phyloP scores from a whole-genome alignment of 108 stramenopile genomes.

The Fistulifera solaris region DNA sequence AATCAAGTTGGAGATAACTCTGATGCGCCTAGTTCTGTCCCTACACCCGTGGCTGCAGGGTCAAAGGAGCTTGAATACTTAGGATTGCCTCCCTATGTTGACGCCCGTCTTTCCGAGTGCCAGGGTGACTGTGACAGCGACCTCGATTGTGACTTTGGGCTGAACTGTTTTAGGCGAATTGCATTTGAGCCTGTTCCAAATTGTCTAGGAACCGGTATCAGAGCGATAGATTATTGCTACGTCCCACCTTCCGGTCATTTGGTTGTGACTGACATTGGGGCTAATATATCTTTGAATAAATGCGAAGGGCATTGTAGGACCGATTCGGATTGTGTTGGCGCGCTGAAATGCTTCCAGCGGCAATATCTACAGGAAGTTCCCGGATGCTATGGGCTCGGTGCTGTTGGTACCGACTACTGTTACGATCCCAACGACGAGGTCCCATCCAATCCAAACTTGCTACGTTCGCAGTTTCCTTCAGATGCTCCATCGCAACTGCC shows the following conservation, averaged over 20 bases:
- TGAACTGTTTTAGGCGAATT: conserved; percentile 33
- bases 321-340: conserved; percentile 28
- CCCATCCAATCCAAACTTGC: no score
- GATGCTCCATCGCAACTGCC: no score
- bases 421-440: not conserved
- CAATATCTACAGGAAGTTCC: conserved; percentile 9
- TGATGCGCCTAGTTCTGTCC: no score
- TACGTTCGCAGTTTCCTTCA: not conserved
- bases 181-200: conserved; percentile 34
- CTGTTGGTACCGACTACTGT: not conserved
- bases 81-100: not conserved
- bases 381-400: conserved; percentile 16
- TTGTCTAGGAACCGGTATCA: conserved; percentile 27
- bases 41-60: no score
- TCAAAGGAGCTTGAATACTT: no score
- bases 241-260: not conserved
- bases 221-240: not conserved
- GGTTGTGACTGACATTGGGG: not conserved
- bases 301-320: conserved; percentile 38
- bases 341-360: conserved; percentile 20
- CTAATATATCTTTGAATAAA: not conserved
- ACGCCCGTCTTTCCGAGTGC: conserved; percentile 4
- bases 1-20: no score
- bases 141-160: conserved; percentile 23
- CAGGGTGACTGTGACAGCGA: conserved; percentile 37